phyloP scores from a whole-genome alignment of 768 basidiomycete genomes.

The Phlebiopsis gigantea region DNA sequence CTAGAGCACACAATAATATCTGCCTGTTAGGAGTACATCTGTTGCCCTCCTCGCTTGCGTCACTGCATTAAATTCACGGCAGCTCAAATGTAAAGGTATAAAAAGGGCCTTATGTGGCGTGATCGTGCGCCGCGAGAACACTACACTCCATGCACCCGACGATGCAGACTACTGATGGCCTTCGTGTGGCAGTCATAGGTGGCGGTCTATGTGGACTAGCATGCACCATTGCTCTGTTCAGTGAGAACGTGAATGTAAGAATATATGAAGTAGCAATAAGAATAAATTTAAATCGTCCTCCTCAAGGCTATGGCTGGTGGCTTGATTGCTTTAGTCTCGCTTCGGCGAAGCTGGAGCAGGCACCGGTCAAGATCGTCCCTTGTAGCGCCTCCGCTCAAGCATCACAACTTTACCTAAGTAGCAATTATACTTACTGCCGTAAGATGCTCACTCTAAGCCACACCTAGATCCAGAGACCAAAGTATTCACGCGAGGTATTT shows the following conservation, averaged over 20 bases:
- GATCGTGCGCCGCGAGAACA: not conserved
- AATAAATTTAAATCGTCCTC: not conserved
- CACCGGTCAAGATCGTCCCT: not conserved
- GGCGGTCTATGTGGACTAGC: constrained; percentile 3
- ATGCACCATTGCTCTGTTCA: constrained; percentile 1
- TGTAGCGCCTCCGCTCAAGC: too few species aligned
- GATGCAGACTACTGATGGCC: not conserved
- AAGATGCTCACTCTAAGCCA: too few species aligned
- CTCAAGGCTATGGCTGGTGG: not conserved
- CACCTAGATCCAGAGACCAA: too few species aligned
- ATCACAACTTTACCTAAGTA: too few species aligned
- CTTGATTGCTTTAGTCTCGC: not conserved
- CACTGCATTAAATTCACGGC: not conserved
- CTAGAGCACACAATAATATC: not conserved
- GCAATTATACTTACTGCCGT: too few species aligned
- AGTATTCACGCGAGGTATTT: not conserved
- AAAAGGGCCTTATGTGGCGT: not conserved
- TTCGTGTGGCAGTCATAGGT: not conserved
- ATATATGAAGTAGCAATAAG: constrained; percentile 9
- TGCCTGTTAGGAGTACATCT: not conserved
- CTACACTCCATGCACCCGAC: not conserved
- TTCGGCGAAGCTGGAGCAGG: constrained; percentile 9
- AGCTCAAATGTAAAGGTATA: not conserved
- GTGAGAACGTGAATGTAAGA: not conserved
- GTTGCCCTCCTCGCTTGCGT: not conserved